A percentile compares a stretch with the other conserved stretches of the same genome.
Evolutionary conservation across 75 land plant genomes (phyloP).

Genomic region (Pinus albicaulis): DNA sequence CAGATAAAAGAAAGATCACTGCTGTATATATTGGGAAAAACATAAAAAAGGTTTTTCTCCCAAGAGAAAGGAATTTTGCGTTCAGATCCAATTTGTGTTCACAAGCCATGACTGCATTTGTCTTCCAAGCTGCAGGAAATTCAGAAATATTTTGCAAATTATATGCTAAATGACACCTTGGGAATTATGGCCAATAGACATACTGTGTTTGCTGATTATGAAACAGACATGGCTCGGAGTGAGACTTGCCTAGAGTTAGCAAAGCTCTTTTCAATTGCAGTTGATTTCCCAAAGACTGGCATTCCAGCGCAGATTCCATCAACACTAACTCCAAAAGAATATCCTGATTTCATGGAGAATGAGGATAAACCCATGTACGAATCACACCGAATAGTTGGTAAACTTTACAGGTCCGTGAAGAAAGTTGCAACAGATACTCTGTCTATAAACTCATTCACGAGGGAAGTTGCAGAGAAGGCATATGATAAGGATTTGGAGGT

Average conservation of each 20-base stretch:
- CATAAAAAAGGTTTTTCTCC: no score
- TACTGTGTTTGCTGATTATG: conserved; percentile 73
- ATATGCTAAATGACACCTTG: conserved; percentile 81
- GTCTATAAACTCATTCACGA: conserved; percentile 27
- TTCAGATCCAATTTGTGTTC: no score
- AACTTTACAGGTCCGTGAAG: conserved; percentile 73
- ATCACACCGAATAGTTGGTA: conserved; percentile 75
- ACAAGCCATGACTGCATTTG: no score
- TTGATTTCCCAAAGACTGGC: conserved; percentile 95
- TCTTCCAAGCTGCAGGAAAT: conserved; percentile 58
- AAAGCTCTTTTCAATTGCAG: conserved; percentile 75
- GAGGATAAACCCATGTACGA: conserved; percentile 57
- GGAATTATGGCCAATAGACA: conserved; percentile 88
- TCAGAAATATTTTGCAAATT: conserved; percentile 66
- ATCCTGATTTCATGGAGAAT: conserved; percentile 98
- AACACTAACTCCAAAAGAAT: conserved; percentile 46
- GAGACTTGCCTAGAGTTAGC: conserved; percentile 66
- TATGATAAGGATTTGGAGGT: conserved; percentile 76
- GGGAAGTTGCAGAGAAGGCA: conserved; percentile 26
- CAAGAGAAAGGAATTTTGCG: no score
- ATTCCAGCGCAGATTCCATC: conserved; percentile 77
- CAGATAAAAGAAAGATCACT: no score
- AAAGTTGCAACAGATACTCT: conserved; percentile 12
- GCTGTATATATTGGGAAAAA: no score
- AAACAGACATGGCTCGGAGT: conserved; percentile 54